A percentile compares a stretch with the other conserved stretches of the same genome.
Conservation (phyloP, 148 eudicot genomes). For the Dianthus caryophyllus region DNA sequence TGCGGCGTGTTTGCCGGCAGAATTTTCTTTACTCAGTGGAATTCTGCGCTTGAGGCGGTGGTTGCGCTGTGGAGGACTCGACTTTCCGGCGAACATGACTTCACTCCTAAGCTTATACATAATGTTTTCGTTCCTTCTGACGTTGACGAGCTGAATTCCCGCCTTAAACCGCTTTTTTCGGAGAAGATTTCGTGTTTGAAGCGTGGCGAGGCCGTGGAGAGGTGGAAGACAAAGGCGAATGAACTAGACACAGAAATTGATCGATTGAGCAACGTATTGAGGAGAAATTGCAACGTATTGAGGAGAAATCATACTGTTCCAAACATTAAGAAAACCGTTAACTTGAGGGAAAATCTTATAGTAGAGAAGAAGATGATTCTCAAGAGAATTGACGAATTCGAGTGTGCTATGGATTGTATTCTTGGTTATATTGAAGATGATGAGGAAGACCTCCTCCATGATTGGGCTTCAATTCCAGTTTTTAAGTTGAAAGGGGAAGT, state of each 20-base stretch:
- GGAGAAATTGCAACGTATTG: neutral
- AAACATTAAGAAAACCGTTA: conserved; percentile 15
- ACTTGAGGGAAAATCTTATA: conserved; percentile 30
- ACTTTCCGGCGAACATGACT: conserved; percentile 21
- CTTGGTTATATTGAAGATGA: conserved; percentile 19
- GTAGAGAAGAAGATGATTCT: conserved; percentile 38
- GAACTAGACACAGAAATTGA: conserved; percentile 28
- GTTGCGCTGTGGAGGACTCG: conserved; percentile 47
- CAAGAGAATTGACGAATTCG: conserved; percentile 54
- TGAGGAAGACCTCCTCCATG: no score
- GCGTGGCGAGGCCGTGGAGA: conserved; percentile 38
- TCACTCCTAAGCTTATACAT: conserved; percentile 33
- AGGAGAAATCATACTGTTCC: neutral
- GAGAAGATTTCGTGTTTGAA: conserved; percentile 31
- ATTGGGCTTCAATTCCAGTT: conserved; percentile 10
- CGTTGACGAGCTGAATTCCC: conserved; percentile 36
- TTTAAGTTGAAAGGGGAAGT: conserved; percentile 19
- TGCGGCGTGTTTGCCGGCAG: conserved; percentile 16
- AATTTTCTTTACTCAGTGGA: conserved; percentile 47
- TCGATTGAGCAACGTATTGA: conserved; percentile 1
- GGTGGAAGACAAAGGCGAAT: conserved; percentile 32
- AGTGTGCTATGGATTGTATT: conserved; percentile 37
- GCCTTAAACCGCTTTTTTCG: conserved; percentile 37
- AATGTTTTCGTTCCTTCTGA: conserved; percentile 47
- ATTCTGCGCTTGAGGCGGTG: conserved; percentile 33